Percentiles rank a stretch among this genome's conserved stretches.
These are phyloP conservation scores for Phytophthora pini DNA, from an alignment of 352 stramenopile genomes.

Conservation along the genomic window DNA sequence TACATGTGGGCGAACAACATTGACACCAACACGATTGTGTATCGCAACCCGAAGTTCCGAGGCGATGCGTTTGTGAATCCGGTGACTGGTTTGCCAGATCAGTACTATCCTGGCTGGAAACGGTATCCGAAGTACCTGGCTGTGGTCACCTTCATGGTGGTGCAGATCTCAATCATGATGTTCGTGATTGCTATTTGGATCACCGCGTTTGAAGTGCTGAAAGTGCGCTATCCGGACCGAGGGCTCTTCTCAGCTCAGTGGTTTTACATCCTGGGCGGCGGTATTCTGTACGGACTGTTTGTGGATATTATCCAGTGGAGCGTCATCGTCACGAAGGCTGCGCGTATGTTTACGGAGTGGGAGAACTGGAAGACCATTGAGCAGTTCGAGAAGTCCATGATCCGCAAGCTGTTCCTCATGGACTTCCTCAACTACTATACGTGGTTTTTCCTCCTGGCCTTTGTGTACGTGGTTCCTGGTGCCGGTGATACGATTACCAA, in stretches of 20 bases:
- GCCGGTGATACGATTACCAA: slow-evolving; percentile 85
- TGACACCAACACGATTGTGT: slow-evolving; percentile 71
- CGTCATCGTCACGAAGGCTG: slow-evolving; percentile 75
- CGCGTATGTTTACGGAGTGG: slow-evolving; percentile 79
- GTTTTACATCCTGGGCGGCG: slow-evolving; percentile 81
- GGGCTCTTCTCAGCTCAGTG: slow-evolving; percentile 80
- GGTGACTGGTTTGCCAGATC: slow-evolving; percentile 63
- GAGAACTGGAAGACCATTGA: slow-evolving; percentile 89
- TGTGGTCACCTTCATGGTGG: slow-evolving; percentile 69
- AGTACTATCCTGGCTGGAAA: slow-evolving; percentile 81
- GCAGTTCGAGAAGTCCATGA: slow-evolving; percentile 80
- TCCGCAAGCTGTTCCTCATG: slow-evolving; percentile 86
- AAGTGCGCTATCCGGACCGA: slow-evolving; percentile 71
- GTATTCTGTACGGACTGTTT: slow-evolving; percentile 82
- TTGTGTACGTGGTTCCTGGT: slow-evolving; percentile 85
- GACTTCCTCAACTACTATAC: slow-evolving; percentile 92
- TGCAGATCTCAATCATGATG: slow-evolving; percentile 90
- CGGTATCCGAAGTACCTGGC: slow-evolving; percentile 77
- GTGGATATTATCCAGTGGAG: slow-evolving; percentile 88
- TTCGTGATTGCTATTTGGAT: slow-evolving; percentile 86
- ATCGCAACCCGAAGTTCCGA: slow-evolving; percentile 75
- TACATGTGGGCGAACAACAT: slow-evolving; percentile 76
- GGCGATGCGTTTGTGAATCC: slow-evolving; percentile 67
- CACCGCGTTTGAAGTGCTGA: slow-evolving; percentile 77
- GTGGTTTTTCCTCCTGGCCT: slow-evolving; percentile 89